phyloP scores from a whole-genome alignment of 805 yeast species.

The Wickerhamiella kurtzmanii region DNA sequence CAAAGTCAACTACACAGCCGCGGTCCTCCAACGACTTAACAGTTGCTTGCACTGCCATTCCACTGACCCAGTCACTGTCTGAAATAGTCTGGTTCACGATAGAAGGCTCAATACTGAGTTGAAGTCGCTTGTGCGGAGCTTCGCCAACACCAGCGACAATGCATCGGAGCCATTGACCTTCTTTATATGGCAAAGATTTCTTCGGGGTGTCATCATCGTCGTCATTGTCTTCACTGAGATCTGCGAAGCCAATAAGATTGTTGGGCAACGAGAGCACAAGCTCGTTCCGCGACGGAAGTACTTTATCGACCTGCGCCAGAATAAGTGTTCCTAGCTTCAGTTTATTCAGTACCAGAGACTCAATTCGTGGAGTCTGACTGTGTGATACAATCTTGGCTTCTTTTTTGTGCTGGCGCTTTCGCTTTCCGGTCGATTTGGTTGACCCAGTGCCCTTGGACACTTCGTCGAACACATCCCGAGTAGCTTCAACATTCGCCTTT shows the following conservation, averaged over 20 bases:
- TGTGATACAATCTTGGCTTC: conserved; percentile 14
- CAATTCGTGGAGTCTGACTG: conserved; percentile 33
- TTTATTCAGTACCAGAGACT: conserved; percentile 47
- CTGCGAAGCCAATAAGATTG: conserved; percentile 51
- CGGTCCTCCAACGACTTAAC: conserved; percentile 81
- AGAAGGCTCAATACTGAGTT: conserved; percentile 52
- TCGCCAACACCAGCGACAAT: conserved; percentile 44
- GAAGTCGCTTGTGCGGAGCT: conserved; percentile 26
- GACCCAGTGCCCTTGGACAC: conserved; percentile 29
- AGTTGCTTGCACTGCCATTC: conserved; percentile 59
- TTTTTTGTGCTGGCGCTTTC: conserved; percentile 11
- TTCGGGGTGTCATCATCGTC: conserved; percentile 45
- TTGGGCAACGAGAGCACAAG: conserved; percentile 65
- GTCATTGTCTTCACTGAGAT: conserved; percentile 20
- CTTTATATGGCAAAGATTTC: conserved; percentile 42
- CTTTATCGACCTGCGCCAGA: conserved; percentile 58
- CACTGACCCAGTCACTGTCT: conserved; percentile 49
- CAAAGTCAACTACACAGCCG: conserved; percentile 67
- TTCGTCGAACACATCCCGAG: conserved; percentile 48
- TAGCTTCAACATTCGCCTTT: conserved; percentile 85
- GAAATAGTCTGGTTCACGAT: conserved; percentile 48
- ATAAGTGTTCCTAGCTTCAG: conserved; percentile 60
- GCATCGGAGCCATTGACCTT: conserved; percentile 85
- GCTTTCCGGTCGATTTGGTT: conserved; percentile 26
- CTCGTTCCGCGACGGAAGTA: conserved; percentile 40